Percentiles rank a stretch among this genome's conserved stretches.
These are phyloP conservation scores for Trichosporon asahii DNA, from an alignment of 1,284 basidiomycete species.

Conservation along the genomic window DNA sequence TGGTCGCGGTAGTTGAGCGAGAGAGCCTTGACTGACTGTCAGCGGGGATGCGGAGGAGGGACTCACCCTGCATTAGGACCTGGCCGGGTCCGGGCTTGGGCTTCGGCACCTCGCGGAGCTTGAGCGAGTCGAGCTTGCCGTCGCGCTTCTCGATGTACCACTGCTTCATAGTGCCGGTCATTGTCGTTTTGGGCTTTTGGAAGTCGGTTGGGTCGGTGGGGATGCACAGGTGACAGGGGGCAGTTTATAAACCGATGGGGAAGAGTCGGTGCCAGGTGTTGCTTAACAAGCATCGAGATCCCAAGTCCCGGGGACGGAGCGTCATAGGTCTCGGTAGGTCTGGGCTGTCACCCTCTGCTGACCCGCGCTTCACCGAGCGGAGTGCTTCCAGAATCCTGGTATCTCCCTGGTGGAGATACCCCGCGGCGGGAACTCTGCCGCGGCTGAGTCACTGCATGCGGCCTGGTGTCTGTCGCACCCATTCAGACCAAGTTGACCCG, in stretches of 20 bases:
- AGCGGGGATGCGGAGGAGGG: neutral
- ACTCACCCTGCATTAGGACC: slow-evolving; percentile 20
- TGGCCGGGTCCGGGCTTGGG: slow-evolving; percentile 21
- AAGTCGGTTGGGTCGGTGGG: neutral
- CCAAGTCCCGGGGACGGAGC: too few relatives aligned
- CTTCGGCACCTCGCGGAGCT: slow-evolving; percentile 14
- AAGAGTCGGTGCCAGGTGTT: too few relatives aligned
- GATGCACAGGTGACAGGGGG: neutral
- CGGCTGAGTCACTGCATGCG: neutral
- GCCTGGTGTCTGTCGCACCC: neutral
- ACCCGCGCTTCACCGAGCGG: too few relatives aligned
- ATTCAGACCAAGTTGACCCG: neutral
- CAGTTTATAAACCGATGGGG: too few relatives aligned
- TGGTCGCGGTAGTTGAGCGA: slow-evolving; percentile 30
- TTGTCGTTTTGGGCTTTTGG: neutral
- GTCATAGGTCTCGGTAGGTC: too few relatives aligned
- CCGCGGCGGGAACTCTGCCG: neutral
- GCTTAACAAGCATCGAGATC: too few relatives aligned
- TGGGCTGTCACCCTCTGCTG: neutral
- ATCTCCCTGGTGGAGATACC: neutral
- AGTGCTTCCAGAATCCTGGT: neutral
- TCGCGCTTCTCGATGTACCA: neutral
- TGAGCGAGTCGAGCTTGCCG: slow-evolving; percentile 13
- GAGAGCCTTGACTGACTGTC: slow-evolving; percentile 23
- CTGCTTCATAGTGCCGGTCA: neutral